Percentiles rank a stretch among this genome's conserved stretches.
Evolutionary conservation across 495 filamentous ascomycete genomes (phyloP).

Genomic region (Hyaloscypha hepaticicola): DNA sequence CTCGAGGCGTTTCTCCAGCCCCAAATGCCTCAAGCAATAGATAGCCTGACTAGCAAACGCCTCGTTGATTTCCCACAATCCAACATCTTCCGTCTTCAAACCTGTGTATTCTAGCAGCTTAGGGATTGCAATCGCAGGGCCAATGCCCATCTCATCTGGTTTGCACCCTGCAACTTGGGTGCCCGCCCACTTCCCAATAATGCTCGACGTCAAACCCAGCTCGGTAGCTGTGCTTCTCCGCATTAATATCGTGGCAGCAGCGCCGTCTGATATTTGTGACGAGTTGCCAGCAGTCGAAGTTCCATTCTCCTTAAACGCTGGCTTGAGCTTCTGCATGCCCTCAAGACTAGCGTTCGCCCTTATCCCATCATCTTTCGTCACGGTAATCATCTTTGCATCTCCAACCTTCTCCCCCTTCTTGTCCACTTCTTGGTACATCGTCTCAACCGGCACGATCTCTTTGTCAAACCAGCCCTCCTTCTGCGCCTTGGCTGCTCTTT

Average conservation of each 20-base stretch:
- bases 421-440: constrained; percentile 62
- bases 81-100: constrained; percentile 64
- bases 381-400: constrained; percentile 48
- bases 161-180: constrained; percentile 70
- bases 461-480: constrained; percentile 65
- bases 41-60: constrained; percentile 89
- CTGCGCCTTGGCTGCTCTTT: constrained; percentile 67
- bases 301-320: constrained; percentile 73
- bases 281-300: constrained; percentile 85
- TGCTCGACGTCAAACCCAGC: constrained; percentile 64
- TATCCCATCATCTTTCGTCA: constrained; percentile 81
- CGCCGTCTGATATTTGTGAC: constrained; percentile 83
- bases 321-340: constrained; percentile 75
- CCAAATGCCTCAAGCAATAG: constrained; percentile 74
- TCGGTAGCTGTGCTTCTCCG: constrained; percentile 75
- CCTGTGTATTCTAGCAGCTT: constrained; percentile 68
- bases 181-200: constrained; percentile 78
- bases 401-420: constrained; percentile 57
- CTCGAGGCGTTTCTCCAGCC: constrained; percentile 58
- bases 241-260: constrained; percentile 80
- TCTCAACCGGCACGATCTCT: constrained; percentile 76
- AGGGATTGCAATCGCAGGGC: constrained; percentile 82
- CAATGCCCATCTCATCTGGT: constrained; percentile 93
- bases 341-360: constrained; percentile 62
- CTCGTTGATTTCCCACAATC: constrained; percentile 96